phyloP scores from a whole-genome alignment of 257 asterid species.

The Solanum stenotomum region DNA sequence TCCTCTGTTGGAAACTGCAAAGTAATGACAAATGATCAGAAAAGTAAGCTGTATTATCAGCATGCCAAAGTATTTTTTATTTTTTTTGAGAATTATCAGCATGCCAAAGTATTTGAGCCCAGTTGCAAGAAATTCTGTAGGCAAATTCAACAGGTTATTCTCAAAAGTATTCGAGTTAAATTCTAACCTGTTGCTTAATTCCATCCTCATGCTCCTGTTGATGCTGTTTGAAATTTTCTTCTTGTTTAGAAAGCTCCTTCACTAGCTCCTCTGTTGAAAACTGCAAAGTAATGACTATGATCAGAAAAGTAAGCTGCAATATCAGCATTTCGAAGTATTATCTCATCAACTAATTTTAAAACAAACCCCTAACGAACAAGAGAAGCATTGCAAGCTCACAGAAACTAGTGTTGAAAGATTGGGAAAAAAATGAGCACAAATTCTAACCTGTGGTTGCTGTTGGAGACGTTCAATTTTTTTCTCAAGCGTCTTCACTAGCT shows the following conservation, averaged over 20 bases:
- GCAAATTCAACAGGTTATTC: background rate
- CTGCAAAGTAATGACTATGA: background rate
- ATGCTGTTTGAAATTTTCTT: background rate
- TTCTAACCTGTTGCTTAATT: conserved; percentile 16
- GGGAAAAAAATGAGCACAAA: background rate
- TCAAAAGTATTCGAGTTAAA: background rate
- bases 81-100: background rate
- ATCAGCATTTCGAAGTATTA: background rate
- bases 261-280: background rate
- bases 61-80: conserved; percentile 9
- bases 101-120: background rate
- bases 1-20: background rate
- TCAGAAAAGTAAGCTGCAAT: background rate
- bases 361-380: background rate
- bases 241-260: background rate
- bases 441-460: background rate
- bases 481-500: background rate
- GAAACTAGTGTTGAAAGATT: background rate
- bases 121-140: background rate
- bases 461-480: background rate
- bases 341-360: background rate
- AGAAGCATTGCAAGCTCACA: background rate
- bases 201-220: conserved; percentile 1
- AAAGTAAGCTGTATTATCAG: background rate
- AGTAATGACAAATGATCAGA: background rate